These are phyloP conservation scores for Trametes coccinea DNA, from an alignment of 768 basidiomycete genomes.

Conservation along the genomic window DNA sequence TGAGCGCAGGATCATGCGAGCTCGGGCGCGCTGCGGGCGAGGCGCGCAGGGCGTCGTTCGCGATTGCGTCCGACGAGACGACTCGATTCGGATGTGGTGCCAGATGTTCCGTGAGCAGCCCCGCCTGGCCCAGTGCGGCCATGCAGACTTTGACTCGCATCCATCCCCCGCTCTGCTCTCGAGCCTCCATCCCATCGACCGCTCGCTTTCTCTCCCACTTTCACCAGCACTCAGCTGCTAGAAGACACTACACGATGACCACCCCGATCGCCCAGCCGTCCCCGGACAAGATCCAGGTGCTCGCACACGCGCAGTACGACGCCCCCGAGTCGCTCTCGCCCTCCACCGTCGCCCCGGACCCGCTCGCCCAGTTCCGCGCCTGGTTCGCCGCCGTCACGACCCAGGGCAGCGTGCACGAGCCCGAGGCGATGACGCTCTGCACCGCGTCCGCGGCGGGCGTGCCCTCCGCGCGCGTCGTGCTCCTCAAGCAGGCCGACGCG, in stretches of 20 bases:
- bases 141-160: constrained; percentile 14
- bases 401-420: constrained; percentile 66
- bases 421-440: constrained; percentile 87
- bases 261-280: constrained; percentile 43
- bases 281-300: constrained; percentile 62
- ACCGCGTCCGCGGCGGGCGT: constrained; percentile 71
- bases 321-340: constrained; percentile 68
- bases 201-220: not conserved
- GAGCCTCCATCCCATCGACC: not conserved
- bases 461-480: constrained; percentile 86
- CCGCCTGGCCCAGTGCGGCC: not conserved
- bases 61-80: no score
- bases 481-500: constrained; percentile 87
- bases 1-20: no score
- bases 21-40: no score
- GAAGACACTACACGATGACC: constrained; percentile 8
- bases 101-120: not conserved
- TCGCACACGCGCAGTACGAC: constrained; percentile 75
- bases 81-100: no score
- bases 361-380: constrained; percentile 79
- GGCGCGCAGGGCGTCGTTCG: no score
- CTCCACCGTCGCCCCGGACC: constrained; percentile 57
- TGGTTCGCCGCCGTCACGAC: constrained; percentile 80
- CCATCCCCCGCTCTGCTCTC: not conserved
- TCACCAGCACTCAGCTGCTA: not conserved